Evolutionary conservation across 1,284 basidiomycete species (phyloP), one percentile per base, ranked within the genome.

Genomic region (Phenoliferia sp.): DNA sequence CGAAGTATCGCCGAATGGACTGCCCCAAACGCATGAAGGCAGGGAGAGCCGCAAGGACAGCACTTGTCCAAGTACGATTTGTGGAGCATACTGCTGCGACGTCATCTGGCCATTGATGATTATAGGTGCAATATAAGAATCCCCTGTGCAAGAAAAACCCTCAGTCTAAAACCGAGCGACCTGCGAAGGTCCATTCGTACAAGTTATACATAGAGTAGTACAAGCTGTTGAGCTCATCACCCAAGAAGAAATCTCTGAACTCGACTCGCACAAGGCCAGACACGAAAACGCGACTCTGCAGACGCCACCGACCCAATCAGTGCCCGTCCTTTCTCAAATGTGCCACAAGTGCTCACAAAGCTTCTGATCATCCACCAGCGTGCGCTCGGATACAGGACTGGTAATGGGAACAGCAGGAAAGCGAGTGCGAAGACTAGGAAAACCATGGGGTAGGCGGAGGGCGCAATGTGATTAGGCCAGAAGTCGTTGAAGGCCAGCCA

Each of bases 401-500:
- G 88, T 0, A 95, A 76, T 1, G 94, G 94, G 75, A 93, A 87
- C 66, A 93, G 78, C 74, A 96, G 78, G 59, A 92, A 77, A 12
- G 86, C 73, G 3, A 81, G 74, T 1, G 84, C 79, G 63, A 92
- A 83, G 0, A 84, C 84, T 15, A 97, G 81, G 92, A 94, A 99
- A 0, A 89, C 83, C 5, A 93, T 80, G 0, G 93, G 93, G 91
- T 94, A 98, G 0, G 81, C 79, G 29, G 73, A 74, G 0, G 78
- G 76, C 3, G 74, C 64, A 50, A 80, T 78, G 1, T 72, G 48
- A 5, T 60, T 59, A 3, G 76, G 76, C 61, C 75, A 72, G 61
- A 72, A 72, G 55, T 73, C 72, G 55, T 48, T 57, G 61, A 62
- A 73, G 0, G 70, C 64, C 6, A 64, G 63, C 72, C 72, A 73